Percentiles rank a stretch among this genome's conserved stretches.
Evolutionary conservation across 768 basidiomycete genomes (phyloP).

Genomic region (Russula vinacea): DNA sequence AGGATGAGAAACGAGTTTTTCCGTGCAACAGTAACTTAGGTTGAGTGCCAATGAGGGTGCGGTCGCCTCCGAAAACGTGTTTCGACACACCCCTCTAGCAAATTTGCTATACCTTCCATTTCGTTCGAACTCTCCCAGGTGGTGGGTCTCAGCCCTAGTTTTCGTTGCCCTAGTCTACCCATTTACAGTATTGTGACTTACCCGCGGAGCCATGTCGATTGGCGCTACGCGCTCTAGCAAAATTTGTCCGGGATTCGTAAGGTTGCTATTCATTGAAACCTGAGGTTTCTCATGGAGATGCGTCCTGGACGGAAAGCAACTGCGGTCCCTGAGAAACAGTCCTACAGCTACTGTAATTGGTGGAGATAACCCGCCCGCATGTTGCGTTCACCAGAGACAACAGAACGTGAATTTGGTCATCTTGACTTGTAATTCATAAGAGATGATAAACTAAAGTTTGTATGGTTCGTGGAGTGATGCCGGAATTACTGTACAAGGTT

Average conservation of each 20-base stretch:
- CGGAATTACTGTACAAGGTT: neutral
- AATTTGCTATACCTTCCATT: neutral
- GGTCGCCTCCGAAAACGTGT: no score
- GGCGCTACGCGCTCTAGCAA: neutral
- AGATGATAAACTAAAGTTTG: neutral
- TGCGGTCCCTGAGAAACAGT: neutral
- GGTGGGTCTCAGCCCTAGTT: neutral
- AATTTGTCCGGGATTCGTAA: neutral
- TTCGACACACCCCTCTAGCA: neutral
- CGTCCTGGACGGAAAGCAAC: neutral
- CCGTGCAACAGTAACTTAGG: neutral
- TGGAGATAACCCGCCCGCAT: neutral
- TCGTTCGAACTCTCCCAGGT: neutral
- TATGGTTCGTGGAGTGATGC: neutral
- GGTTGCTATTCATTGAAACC: neutral
- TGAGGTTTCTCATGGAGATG: neutral
- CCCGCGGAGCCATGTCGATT: conserved; percentile 6
- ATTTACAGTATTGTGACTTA: neutral
- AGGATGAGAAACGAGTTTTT: neutral
- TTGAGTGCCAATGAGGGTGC: neutral
- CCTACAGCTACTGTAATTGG: neutral
- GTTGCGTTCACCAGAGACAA: neutral
- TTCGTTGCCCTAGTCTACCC: neutral
- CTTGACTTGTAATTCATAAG: neutral
- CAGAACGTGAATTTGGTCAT: neutral